Evolutionary conservation across 179 eudicot genomes (phyloP).

Genomic region (Corrigiola litoralis): DNA sequence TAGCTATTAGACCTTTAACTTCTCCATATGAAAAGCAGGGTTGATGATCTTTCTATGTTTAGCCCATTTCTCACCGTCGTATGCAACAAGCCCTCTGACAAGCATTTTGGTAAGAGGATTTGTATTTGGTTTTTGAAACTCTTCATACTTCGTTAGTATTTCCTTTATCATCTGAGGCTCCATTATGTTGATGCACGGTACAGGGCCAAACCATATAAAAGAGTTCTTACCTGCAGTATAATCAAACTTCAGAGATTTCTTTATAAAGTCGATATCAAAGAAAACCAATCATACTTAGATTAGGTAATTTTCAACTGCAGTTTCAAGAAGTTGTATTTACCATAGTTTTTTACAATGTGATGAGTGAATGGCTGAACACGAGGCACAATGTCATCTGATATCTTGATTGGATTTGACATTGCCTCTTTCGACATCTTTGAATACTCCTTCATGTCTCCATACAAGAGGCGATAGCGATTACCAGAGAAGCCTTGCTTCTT

Average conservation of each 20-base stretch:
- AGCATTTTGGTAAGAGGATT: slow-evolving; percentile 29
- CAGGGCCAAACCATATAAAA: slow-evolving; percentile 28
- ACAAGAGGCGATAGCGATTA: slow-evolving; percentile 23
- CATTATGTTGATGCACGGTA: slow-evolving; percentile 33
- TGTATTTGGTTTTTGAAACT: slow-evolving; percentile 30
- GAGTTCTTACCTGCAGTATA: slow-evolving; percentile 24
- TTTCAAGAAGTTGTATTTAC: neutral
- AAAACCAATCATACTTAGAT: neutral
- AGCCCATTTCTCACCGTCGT: slow-evolving; percentile 32
- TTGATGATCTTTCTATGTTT: slow-evolving; percentile 30
- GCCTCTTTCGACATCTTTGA: slow-evolving; percentile 26
- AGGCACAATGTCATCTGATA: slow-evolving; percentile 14
- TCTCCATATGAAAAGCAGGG: slow-evolving; percentile 33
- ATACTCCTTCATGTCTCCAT: slow-evolving; percentile 26
- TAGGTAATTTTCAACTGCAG: neutral
- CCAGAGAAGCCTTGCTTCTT: slow-evolving; percentile 27
- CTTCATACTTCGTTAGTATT: slow-evolving; percentile 25
- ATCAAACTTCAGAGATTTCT: neutral
- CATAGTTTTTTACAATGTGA: slow-evolving; percentile 17
- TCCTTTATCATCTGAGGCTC: slow-evolving; percentile 29
- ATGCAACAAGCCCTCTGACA: slow-evolving; percentile 29
- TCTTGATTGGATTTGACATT: slow-evolving; percentile 15
- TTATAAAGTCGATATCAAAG: neutral
- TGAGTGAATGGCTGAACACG: slow-evolving; percentile 26
- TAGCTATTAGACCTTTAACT: slow-evolving; percentile 18